Conservation (phyloP, 1,284 basidiomycete genomes). For the Ceratobasidium sp. region DNA sequence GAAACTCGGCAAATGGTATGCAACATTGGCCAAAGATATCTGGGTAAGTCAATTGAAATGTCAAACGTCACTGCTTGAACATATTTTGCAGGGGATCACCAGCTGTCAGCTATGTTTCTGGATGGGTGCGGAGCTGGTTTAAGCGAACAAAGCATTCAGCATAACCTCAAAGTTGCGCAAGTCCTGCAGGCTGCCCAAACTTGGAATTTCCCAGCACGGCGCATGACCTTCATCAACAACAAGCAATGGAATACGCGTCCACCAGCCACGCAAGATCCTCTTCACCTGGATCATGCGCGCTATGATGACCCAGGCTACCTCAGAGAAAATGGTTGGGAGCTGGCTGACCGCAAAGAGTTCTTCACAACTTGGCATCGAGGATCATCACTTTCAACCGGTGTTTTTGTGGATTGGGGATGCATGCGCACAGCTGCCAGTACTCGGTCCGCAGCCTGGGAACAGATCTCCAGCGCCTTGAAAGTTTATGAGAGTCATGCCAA, state of each 20-base stretch:
- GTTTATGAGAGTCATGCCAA: no score
- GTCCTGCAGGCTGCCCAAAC: not conserved
- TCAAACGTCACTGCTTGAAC: not conserved
- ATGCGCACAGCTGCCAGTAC: no score
- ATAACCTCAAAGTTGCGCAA: not conserved
- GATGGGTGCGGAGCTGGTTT: not conserved
- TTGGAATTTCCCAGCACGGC: not conserved
- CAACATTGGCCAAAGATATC: not conserved
- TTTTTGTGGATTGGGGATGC: not conserved
- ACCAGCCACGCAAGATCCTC: not conserved
- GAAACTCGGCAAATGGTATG: not conserved
- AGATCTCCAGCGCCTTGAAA: no score
- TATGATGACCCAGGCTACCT: not conserved
- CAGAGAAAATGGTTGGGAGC: not conserved
- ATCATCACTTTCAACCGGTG: not conserved
- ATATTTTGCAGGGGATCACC: not conserved
- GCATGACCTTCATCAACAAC: not conserved
- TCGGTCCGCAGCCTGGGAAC: no score
- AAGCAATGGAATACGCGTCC: not conserved
- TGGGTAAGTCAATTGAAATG: not conserved
- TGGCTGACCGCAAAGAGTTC: not conserved
- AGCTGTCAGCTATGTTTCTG: not conserved
- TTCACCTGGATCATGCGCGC: not conserved
- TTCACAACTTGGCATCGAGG: not conserved
- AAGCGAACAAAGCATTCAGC: not conserved